phyloP scores from a whole-genome alignment of 2,329 filamentous ascomycete species.

The Sclerotinia subarctica region DNA sequence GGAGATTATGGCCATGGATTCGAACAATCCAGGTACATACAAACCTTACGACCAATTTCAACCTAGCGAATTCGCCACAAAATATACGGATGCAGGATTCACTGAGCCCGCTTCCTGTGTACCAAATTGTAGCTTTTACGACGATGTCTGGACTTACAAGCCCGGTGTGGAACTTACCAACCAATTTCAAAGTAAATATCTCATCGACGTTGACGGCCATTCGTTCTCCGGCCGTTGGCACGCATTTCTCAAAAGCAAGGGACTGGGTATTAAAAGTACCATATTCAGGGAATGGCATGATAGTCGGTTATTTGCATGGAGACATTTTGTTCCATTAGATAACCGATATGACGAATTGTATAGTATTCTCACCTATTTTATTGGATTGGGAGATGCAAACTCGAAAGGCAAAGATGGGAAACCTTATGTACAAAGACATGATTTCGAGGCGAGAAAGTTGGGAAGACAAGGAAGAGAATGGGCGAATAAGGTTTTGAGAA shows the following conservation, averaged over 20 bases:
- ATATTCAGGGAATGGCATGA: constrained; percentile 82
- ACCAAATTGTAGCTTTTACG: constrained; percentile 45
- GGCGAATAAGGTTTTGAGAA: constrained; percentile 67
- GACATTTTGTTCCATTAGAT: constrained; percentile 79
- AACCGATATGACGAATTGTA: constrained; percentile 70
- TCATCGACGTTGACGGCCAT: constrained; percentile 76
- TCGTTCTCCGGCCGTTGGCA: constrained; percentile 67
- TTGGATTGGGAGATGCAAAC: constrained; percentile 54
- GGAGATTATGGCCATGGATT: constrained; percentile 38
- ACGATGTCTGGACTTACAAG: constrained; percentile 48
- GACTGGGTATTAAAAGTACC: constrained; percentile 72
- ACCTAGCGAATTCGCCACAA: constrained; percentile 39
- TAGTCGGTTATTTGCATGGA: constrained; percentile 68
- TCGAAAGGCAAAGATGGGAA: constrained; percentile 50
- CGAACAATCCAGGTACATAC: constrained; percentile 43
- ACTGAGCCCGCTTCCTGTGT: constrained; percentile 46
- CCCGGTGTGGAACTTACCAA: constrained; percentile 53
- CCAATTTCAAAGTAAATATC: constrained; percentile 62
- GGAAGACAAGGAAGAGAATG: constrained; percentile 66
- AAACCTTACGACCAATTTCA: constrained; percentile 43
- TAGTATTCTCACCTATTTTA: constrained; percentile 70
- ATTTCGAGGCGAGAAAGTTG: constrained; percentile 60
- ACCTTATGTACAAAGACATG: constrained; percentile 41
- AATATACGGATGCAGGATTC: constrained; percentile 39
- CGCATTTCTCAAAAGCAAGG: constrained; percentile 66